A percentile compares a stretch with the other conserved stretches of the same genome.
phyloP scores from a whole-genome alignment of 2,329 filamentous ascomycete genomes.

The Verticillium longisporum region DNA sequence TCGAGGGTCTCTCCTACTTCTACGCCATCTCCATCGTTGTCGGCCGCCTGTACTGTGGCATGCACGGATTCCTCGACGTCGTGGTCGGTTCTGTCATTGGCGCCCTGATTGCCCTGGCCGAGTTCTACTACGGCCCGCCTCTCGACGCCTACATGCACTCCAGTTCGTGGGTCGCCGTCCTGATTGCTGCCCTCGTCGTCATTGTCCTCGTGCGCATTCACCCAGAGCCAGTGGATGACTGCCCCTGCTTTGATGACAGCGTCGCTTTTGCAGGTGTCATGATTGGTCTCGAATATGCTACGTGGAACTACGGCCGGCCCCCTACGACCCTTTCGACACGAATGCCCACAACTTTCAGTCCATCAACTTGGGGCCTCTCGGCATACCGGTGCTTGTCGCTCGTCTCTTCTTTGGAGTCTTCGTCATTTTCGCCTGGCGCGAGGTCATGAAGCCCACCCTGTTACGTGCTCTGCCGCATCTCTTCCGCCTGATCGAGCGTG shows the following conservation, averaged over 20 bases:
- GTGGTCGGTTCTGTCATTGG: conserved; percentile 74
- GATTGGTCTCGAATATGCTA: conserved; percentile 74
- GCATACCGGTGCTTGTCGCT: conserved; percentile 53
- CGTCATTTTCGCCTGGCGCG: conserved; percentile 84
- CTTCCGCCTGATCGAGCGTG: conserved; percentile 77
- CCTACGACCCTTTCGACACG: conserved; percentile 33
- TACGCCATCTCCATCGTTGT: conserved; percentile 87
- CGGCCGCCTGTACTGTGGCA: conserved; percentile 91
- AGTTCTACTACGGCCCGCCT: conserved; percentile 52
- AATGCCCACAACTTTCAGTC: conserved; percentile 43
- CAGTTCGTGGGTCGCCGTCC: conserved; percentile 56
- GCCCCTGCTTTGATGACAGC: conserved; percentile 94
- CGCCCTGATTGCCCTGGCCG: conserved; percentile 51
- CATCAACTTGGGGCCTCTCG: conserved; percentile 60
- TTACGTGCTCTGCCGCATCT: conserved; percentile 74
- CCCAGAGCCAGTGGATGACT: conserved; percentile 93
- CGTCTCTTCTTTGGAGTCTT: conserved; percentile 76
- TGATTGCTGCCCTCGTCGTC: conserved; percentile 58
- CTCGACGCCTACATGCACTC: conserved; percentile 67
- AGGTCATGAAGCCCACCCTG: conserved; percentile 77
- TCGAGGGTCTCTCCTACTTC: conserved; percentile 69
- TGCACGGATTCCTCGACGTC: conserved; percentile 96
- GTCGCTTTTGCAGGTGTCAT: conserved; percentile 88
- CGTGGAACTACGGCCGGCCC: conserved; percentile 69
- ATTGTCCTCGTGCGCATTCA: conserved; percentile 79